These are phyloP conservation scores for Astrothelium subdiscretum DNA, from an alignment of 495 filamentous ascomycete genomes.

Conservation along the genomic window DNA sequence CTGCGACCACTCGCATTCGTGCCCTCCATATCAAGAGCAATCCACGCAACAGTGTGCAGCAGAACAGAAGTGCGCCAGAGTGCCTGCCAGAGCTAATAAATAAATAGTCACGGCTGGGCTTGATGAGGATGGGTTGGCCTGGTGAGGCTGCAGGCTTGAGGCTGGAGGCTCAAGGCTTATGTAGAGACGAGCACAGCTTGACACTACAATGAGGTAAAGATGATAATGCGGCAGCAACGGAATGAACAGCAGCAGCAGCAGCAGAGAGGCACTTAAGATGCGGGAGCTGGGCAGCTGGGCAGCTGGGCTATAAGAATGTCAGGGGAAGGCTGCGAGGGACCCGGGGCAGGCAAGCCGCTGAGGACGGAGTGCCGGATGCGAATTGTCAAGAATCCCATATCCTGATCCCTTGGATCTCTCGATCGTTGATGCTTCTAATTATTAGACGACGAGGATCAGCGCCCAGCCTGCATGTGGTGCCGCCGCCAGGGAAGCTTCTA, in stretches of 20 bases:
- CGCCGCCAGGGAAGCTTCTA: not conserved
- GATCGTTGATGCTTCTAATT: constrained; percentile 3
- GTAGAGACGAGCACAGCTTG: not conserved
- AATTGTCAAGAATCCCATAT: not conserved
- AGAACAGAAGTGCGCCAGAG: not conserved
- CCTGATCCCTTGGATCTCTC: constrained; percentile 2
- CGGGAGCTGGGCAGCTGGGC: not conserved
- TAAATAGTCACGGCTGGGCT: not conserved
- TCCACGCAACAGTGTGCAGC: not conserved
- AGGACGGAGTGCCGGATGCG: constrained; percentile 2
- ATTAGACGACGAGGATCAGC: constrained; percentile 3
- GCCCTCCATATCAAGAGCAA: constrained; percentile 5
- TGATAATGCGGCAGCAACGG: not conserved
- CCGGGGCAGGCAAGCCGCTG: not conserved
- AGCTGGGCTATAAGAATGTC: not conserved
- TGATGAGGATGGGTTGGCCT: not conserved
- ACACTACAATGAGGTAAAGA: not conserved
- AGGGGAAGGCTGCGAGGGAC: constrained; percentile 1
- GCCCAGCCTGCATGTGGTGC: not conserved
- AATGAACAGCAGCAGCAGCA: not conserved
- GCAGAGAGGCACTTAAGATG: not conserved
- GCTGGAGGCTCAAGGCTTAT: too few species aligned
- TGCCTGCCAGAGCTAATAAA: not conserved
- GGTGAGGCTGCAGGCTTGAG: too few species aligned
- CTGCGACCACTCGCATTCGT: constrained; percentile 1